Conservation (phyloP, 2,329 filamentous ascomycete genomes). For the Diaporthe sp. region DNA sequence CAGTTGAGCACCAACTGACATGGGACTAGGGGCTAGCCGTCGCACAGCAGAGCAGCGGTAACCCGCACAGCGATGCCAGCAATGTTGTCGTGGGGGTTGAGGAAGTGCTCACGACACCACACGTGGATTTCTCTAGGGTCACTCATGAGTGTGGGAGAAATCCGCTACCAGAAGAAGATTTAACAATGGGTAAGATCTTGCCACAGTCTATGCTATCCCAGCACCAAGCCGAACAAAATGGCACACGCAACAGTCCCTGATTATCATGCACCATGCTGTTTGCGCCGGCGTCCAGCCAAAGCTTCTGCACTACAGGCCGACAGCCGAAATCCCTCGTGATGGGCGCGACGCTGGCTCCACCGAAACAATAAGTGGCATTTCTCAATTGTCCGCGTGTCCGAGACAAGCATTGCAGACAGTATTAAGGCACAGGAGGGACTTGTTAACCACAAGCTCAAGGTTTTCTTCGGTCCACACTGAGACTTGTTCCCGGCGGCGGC, state of each 20-base stretch:
- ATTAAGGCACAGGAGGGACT: too few species aligned
- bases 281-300: background rate
- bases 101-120: background rate
- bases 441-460: background rate
- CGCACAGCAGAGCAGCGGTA: background rate
- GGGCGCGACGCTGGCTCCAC: background rate
- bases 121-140: background rate
- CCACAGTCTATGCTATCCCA: background rate
- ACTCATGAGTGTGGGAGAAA: background rate
- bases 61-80: background rate
- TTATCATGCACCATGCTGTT: background rate
- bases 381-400: background rate
- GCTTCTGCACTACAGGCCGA: background rate
- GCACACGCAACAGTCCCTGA: background rate
- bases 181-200: background rate
- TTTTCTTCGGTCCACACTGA: background rate
- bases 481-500: background rate
- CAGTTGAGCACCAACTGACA: background rate
- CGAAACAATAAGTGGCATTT: background rate
- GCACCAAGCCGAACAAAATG: background rate
- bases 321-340: background rate
- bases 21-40: too few species aligned
- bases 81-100: too few species aligned
- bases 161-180: background rate
- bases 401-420: background rate